These are phyloP conservation scores for Neurospora sp. DNA, from an alignment of 495 filamentous ascomycete species.

Conservation along the genomic window DNA sequence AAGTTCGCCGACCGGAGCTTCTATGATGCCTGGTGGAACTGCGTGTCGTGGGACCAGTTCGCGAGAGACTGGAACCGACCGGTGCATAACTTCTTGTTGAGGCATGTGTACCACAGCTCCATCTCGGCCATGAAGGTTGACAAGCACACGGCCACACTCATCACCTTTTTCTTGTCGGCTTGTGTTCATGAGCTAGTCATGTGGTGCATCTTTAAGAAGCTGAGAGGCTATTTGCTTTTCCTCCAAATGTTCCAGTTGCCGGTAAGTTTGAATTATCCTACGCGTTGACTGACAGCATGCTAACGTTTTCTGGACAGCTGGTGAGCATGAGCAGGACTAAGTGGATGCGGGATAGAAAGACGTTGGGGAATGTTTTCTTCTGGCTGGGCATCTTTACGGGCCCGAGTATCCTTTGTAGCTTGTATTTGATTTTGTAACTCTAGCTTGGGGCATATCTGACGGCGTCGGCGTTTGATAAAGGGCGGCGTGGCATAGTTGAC, in stretches of 20 bases:
- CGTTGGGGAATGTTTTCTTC: constrained; percentile 62
- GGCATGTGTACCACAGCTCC: constrained; percentile 65
- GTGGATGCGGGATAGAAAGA: constrained; percentile 46
- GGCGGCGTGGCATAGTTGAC: not conserved
- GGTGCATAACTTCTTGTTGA: constrained; percentile 61
- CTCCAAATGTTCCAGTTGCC: constrained; percentile 65
- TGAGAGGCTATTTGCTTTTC: constrained; percentile 60
- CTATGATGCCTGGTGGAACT: constrained; percentile 66
- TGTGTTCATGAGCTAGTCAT: constrained; percentile 67
- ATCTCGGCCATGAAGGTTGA: constrained; percentile 61
- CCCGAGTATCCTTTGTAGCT: constrained; percentile 58
- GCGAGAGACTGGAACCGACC: constrained; percentile 65
- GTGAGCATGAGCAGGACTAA: constrained; percentile 53
- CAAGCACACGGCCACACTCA: constrained; percentile 57
- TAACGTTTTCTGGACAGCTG: constrained; percentile 21
- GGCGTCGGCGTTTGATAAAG: not conserved
- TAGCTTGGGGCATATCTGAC: too few relatives aligned
- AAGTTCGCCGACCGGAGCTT: constrained; percentile 68
- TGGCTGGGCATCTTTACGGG: constrained; percentile 65
- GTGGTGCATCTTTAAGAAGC: constrained; percentile 68
- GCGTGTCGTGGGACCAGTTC: constrained; percentile 54
- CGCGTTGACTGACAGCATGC: not conserved
- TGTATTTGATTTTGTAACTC: constrained; percentile 57
- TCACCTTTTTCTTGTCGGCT: constrained; percentile 62
- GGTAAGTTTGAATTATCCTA: constrained; percentile 11